Evolutionary conservation across 805 yeast species (phyloP).

Genomic region (Clavispora fructus): DNA sequence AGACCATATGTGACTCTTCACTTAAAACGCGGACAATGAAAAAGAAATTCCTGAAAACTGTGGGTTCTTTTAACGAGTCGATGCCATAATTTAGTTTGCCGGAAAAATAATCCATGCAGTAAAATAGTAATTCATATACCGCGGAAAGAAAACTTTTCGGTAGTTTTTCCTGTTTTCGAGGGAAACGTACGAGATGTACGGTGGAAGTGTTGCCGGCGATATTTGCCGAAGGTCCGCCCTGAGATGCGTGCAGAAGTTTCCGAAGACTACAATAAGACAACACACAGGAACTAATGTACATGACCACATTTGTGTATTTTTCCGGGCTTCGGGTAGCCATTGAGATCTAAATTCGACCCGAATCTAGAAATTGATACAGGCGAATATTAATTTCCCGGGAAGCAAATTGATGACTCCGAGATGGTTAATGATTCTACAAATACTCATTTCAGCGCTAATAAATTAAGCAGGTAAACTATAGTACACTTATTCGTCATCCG

Average conservation of each 20-base stretch:
- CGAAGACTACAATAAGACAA: not conserved
- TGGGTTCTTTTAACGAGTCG: not conserved
- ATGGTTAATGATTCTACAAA: not conserved
- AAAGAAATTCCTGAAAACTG: not conserved
- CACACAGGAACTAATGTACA: not conserved
- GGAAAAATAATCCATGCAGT: not conserved
- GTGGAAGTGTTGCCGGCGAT: not conserved
- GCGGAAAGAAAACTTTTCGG: not conserved
- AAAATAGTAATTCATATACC: not conserved
- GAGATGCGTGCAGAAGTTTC: not conserved
- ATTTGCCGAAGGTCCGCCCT: not conserved
- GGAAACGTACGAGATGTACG: not conserved
- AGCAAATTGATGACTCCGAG: too few species aligned
- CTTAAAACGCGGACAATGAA: not conserved
- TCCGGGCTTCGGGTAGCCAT: too few species aligned
- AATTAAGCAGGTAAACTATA: not conserved
- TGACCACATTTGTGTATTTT: too few species aligned
- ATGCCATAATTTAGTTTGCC: too few species aligned
- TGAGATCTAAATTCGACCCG: too few species aligned
- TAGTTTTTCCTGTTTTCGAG: not conserved
- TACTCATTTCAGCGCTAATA: not conserved
- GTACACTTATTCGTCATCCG: slow-evolving; percentile 47
- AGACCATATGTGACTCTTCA: not conserved
- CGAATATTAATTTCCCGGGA: too few species aligned
- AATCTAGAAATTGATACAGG: too few species aligned